A percentile compares a stretch with the other conserved stretches of the same genome.
These are phyloP conservation scores for Globisporangium nagaii DNA, from an alignment of 352 stramenopile genomes.

Conservation along the genomic window DNA sequence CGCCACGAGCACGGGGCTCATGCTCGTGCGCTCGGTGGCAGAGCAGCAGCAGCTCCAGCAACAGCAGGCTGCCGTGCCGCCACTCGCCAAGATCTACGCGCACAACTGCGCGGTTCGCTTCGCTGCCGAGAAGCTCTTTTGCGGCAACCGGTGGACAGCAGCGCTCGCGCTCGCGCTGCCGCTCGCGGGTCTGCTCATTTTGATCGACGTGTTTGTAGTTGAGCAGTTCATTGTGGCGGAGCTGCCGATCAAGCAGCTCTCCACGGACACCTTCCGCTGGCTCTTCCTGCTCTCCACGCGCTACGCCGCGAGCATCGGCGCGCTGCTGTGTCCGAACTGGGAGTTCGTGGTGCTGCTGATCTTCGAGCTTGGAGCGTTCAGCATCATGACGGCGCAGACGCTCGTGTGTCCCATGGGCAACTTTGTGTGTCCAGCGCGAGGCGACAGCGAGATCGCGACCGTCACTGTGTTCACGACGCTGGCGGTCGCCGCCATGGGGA, in stretches of 20 bases:
- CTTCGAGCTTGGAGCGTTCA: background rate
- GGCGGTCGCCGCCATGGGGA: background rate
- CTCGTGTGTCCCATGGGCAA: constrained; percentile 4
- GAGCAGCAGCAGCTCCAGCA: background rate
- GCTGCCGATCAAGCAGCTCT: background rate
- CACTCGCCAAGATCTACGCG: constrained; percentile 5
- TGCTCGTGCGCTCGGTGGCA: too few species aligned
- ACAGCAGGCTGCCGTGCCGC: background rate
- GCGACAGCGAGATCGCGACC: background rate
- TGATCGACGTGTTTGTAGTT: background rate
- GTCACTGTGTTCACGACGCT: background rate
- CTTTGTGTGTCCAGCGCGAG: background rate
- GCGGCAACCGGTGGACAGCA: background rate
- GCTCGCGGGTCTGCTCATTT: background rate
- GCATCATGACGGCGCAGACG: constrained; percentile 2
- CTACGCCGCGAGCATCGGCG: background rate
- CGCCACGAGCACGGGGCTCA: background rate
- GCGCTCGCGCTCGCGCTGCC: background rate
- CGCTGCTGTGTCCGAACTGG: background rate
- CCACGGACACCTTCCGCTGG: background rate
- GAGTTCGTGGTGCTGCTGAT: background rate
- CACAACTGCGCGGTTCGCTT: constrained; percentile 2
- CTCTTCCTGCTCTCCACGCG: background rate
- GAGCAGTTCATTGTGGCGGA: background rate
- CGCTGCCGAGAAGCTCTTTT: constrained; percentile 6